Conservation (phyloP, 805 yeast genomes). For the Suhomyces prunicola region DNA sequence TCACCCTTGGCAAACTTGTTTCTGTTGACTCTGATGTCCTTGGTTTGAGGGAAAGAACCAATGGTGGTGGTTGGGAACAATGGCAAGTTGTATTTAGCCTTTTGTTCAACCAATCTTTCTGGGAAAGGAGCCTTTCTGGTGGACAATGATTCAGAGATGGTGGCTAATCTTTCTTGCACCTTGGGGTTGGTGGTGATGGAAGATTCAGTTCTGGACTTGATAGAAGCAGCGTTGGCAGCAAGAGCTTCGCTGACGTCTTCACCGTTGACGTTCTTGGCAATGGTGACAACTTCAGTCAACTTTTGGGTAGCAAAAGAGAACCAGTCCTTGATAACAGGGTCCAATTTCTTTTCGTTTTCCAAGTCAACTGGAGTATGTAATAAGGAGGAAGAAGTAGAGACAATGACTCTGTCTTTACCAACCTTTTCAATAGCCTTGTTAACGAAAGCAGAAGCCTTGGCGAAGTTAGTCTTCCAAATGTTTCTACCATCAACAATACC, state of each 20-base stretch:
- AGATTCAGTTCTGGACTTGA: slow-evolving; percentile 82
- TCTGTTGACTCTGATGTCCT: slow-evolving; percentile 98
- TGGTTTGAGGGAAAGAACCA: slow-evolving; percentile 99
- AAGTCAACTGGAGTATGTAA: slow-evolving; percentile 98
- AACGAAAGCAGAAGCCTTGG: slow-evolving; percentile 80
- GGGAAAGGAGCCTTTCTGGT: slow-evolving; percentile 87
- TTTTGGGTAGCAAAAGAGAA: slow-evolving; percentile 98
- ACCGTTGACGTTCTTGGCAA: slow-evolving; percentile 85
- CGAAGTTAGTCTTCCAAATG: slow-evolving; percentile 97
- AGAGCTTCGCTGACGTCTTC: slow-evolving; percentile 73
- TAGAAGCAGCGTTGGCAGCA: slow-evolving; percentile 82
- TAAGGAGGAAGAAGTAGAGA: slow-evolving; percentile 93
- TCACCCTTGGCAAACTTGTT: slow-evolving; percentile 98
- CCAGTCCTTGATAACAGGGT: slow-evolving; percentile 92
- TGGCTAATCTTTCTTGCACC: slow-evolving; percentile 83
- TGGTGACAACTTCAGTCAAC: slow-evolving; percentile 82
- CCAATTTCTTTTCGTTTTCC: slow-evolving; percentile 85
- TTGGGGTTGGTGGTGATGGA: slow-evolving; percentile 86
- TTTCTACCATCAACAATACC: slow-evolving; percentile 99
- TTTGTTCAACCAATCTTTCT: slow-evolving; percentile 83
- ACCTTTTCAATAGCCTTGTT: slow-evolving; percentile 79
- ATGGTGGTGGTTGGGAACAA: slow-evolving; percentile 99
- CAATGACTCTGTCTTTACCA: slow-evolving; percentile 83
- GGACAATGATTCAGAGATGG: slow-evolving; percentile 70
- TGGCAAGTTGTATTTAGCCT: slow-evolving; percentile 86